A percentile compares a stretch with the other conserved stretches of the same genome.
These are phyloP conservation scores for Kodamaea arcana DNA, from an alignment of 1,139 yeast genomes.

Conservation along the genomic window DNA sequence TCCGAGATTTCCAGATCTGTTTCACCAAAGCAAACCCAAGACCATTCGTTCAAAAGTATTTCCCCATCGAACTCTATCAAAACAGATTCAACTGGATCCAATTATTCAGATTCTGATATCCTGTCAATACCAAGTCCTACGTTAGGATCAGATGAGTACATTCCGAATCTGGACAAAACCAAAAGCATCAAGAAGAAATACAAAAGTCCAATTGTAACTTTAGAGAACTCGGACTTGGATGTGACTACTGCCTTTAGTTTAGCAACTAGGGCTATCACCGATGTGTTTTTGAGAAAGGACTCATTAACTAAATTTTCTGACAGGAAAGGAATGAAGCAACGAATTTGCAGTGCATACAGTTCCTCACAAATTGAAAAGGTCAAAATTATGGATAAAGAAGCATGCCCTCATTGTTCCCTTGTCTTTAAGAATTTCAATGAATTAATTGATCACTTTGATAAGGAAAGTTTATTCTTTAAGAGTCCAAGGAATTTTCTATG, in stretches of 20 bases:
- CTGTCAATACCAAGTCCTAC: no score
- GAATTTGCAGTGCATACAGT: conserved; percentile 7
- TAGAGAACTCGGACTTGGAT: conserved; percentile 7
- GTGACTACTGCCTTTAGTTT: conserved; percentile 12
- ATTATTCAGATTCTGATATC: no score
- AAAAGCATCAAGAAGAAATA: neutral
- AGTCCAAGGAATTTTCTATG: conserved; percentile 32
- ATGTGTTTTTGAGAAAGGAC: neutral
- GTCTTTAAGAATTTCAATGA: conserved; percentile 10
- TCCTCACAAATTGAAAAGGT: conserved; percentile 6
- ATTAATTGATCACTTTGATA: conserved; percentile 12
- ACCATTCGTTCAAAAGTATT: no score
- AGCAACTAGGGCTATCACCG: conserved; percentile 10
- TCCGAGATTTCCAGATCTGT: no score
- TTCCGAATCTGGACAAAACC: no score
- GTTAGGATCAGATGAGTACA: no score
- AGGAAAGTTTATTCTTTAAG: conserved; percentile 8
- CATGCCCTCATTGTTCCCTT: conserved; percentile 10
- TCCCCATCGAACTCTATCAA: no score
- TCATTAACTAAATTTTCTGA: neutral
- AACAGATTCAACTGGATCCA: no score
- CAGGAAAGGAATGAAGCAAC: conserved; percentile 3
- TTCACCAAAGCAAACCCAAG: no score
- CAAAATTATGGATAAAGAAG: conserved; percentile 9
- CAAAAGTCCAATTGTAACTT: conserved; percentile 2